phyloP scores from a whole-genome alignment of 2,329 filamentous ascomycete genomes.

The Exophiala spinifera region DNA sequence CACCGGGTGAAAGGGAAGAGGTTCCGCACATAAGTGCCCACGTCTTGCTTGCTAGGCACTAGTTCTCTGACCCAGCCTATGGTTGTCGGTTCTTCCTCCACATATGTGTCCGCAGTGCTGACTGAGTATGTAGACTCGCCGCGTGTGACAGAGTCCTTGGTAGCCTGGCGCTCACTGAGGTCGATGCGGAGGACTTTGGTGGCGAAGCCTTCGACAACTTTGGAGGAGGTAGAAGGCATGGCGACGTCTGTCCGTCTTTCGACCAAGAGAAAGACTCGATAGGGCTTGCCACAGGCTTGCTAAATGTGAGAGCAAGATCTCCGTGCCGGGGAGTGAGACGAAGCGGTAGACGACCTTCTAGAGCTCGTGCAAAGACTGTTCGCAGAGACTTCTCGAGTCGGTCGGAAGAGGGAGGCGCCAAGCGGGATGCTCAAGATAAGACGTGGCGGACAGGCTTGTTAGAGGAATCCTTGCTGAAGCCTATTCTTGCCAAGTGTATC shows the following conservation, averaged over 20 bases:
- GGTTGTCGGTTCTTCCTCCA: constrained; percentile 76
- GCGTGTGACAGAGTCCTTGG: constrained; percentile 62
- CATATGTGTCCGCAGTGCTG: constrained; percentile 70
- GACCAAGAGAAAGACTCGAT: background rate
- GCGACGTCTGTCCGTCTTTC: constrained; percentile 3
- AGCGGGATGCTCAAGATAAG: background rate
- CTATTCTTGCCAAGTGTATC: constrained; percentile 11
- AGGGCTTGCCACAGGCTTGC: constrained; percentile 9
- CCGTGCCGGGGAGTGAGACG: background rate
- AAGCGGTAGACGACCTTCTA: background rate
- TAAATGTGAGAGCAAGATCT: background rate
- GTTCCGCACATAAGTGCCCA: constrained; percentile 61
- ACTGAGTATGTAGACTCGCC: constrained; percentile 78
- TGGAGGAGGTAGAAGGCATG: constrained; percentile 42
- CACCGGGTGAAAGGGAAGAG: constrained; percentile 88
- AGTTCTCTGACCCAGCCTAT: constrained; percentile 67
- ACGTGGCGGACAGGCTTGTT: background rate
- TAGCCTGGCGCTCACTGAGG: constrained; percentile 60
- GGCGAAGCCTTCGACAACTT: constrained; percentile 70
- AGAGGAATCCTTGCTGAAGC: background rate
- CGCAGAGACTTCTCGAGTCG: too few relatives aligned
- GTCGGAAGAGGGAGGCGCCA: background rate
- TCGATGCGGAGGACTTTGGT: constrained; percentile 83
- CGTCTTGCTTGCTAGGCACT: constrained; percentile 56
- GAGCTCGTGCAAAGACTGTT: background rate